Evolutionary conservation across 345 rosid genomes (phyloP), one percentile per base, ranked within the genome.

Genomic region (Moringa oleifera): DNA sequence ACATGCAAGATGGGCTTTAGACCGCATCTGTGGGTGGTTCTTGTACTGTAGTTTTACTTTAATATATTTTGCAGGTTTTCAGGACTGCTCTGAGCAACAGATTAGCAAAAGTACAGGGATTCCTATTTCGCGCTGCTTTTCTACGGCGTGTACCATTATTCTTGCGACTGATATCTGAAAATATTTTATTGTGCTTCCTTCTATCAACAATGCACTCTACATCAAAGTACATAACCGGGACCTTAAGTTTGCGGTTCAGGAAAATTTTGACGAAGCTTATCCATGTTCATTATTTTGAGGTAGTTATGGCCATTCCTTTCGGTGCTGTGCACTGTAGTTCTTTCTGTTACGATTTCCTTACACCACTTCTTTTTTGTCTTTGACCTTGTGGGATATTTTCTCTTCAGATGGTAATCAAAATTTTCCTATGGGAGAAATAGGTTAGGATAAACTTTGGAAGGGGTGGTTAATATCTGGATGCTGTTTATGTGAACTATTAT

Each of bases 41-140:
- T 53, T 25, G 51, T 13, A 49, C 47, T 41, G 13, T 5, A 41
- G 47, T 41, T 59, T 71, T 55, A n/a, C n/a, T n/a, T n/a, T 7
- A 51, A 56, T 51, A 51, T 56, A n/a, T 60, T 76, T 65, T 75
- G 60, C 87, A 94, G 99, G 90, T 91, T 53, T 74, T 87, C 59
- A 86, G 87, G 77, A 88, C 99, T 59, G 77, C 87, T 77, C 73
- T 89, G 84, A 86, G 93, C 87, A 91, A 94, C 71, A 81, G 97
- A 79, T 76, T 91, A 68, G 99, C 99, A 22, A 94, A 91, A 89
- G 95, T 94, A 58, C 97, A 91, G 75, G 99, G 99, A 69, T 94
- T 91, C 77, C 77, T 94, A 53, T 91, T 94, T 65, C 97, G 91
- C 47, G 93, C 99, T 53, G 97, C 97, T 55, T 94, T 94, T 77